Conservation (phyloP, 108 stramenopile genomes). For the Conticribra guillardii region DNA sequence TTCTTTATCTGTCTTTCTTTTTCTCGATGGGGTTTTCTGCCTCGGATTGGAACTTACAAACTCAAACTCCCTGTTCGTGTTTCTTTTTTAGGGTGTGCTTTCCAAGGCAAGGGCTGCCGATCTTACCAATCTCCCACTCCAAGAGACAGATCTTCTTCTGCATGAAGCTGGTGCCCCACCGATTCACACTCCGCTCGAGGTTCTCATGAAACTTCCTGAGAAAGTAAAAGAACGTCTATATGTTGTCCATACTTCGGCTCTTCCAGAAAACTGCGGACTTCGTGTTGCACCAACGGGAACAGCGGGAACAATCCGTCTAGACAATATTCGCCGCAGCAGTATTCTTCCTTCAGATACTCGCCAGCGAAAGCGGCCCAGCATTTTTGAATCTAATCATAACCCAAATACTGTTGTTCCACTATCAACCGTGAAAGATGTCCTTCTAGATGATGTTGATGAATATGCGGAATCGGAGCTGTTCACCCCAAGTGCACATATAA, state of each 20-base stretch:
- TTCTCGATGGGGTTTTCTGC: too few species aligned
- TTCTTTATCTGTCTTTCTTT: too few species aligned
- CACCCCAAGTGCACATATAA: conserved; percentile 21
- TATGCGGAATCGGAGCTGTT: conserved; percentile 40
- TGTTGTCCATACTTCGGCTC: conserved; percentile 90
- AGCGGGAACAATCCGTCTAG: conserved; percentile 84
- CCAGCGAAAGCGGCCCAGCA: conserved; percentile 21
- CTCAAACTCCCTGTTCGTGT: too few species aligned
- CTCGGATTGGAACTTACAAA: too few species aligned
- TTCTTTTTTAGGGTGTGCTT: conserved; percentile 64
- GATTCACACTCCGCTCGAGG: conserved; percentile 91
- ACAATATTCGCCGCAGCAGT: conserved; percentile 46
- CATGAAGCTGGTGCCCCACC: conserved; percentile 95
- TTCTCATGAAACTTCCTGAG: conserved; percentile 72
- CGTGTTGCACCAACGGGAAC: conserved; percentile 89
- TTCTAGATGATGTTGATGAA: conserved; percentile 33
- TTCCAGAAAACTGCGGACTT: conserved; percentile 75
- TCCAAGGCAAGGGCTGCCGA: conserved; percentile 79
- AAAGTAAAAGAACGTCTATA: conserved; percentile 86
- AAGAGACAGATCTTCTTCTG: conserved; percentile 85
- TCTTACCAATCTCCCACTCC: conserved; percentile 82
- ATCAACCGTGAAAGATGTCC: background rate
- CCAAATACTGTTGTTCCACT: background rate
- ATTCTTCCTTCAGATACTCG: conserved; percentile 1
- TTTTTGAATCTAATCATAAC: conserved; percentile 13